Conservation (phyloP, 495 filamentous ascomycete genomes). For the Xylaria grammica region DNA sequence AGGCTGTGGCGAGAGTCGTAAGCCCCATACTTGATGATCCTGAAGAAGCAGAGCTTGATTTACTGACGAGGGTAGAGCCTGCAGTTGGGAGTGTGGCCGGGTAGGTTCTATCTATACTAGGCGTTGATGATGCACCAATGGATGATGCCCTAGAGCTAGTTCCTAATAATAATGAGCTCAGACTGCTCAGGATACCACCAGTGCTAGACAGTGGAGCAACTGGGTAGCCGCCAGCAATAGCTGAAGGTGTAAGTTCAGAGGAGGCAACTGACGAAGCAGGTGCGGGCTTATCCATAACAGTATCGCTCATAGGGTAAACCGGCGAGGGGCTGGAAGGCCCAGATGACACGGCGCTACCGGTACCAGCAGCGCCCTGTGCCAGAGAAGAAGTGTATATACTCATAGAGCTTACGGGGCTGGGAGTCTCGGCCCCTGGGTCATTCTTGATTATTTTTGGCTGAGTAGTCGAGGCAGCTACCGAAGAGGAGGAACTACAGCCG, state of each 20-base stretch:
- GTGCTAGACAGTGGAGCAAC: conserved; percentile 24
- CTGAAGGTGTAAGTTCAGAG: not conserved
- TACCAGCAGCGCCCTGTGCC: not conserved
- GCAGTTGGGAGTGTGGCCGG: not conserved
- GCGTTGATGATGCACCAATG: not conserved
- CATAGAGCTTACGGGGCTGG: conserved; percentile 17
- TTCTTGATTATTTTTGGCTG: conserved; percentile 21
- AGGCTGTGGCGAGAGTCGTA: conserved; percentile 1
- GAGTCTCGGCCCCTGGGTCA: conserved; percentile 13
- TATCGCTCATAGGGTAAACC: not conserved
- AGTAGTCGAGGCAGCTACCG: conserved; percentile 1
- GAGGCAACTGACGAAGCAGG: not conserved
- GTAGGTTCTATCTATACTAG: not conserved
- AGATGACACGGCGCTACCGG: not conserved
- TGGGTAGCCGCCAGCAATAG: conserved; percentile 10
- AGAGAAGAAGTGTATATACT: not conserved
- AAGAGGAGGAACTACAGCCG: conserved; percentile 22
- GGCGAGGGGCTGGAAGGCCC: not conserved
- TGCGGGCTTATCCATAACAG: not conserved
- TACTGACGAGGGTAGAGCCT: not conserved
- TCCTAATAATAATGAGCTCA: conserved; percentile 34
- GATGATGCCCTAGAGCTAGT: conserved; percentile 21
- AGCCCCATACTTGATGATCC: not conserved
- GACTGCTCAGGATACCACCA: conserved; percentile 31
- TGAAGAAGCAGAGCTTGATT: not conserved